These are phyloP conservation scores for Medicago truncatula DNA, from an alignment of 306 rosid genomes.

Conservation along the genomic window DNA sequence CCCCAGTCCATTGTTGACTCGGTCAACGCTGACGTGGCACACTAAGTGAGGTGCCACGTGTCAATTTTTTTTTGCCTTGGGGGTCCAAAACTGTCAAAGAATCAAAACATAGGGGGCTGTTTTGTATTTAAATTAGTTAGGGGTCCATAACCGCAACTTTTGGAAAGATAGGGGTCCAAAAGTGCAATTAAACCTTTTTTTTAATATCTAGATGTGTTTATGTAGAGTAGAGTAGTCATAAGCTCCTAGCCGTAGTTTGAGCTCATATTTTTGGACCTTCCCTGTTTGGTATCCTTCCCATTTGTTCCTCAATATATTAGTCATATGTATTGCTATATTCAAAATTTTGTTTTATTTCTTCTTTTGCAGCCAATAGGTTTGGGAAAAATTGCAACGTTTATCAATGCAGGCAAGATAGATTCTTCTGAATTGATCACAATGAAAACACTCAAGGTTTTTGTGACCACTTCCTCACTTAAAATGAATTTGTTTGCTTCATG, in stretches of 20 bases:
- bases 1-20: too few relatives aligned
- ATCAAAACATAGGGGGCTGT: too few relatives aligned
- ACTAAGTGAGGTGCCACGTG: too few relatives aligned
- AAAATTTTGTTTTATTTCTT: conserved; percentile 22
- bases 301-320: not conserved
- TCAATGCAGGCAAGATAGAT: conserved; percentile 89
- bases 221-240: conserved; percentile 13
- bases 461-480: conserved; percentile 31
- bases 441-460: conserved; percentile 91
- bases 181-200: too few relatives aligned
- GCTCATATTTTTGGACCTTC: conserved; percentile 17
- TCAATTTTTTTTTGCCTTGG: too few relatives aligned
- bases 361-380: conserved; percentile 83
- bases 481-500: conserved; percentile 41
- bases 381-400: conserved; percentile 83
- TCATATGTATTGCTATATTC: not conserved
- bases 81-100: too few relatives aligned
- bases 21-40: too few relatives aligned
- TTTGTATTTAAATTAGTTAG: too few relatives aligned
- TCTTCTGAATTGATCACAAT: conserved; percentile 89
- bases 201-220: conserved; percentile 11
- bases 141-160: too few relatives aligned
- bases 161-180: too few relatives aligned
- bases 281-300: conserved; percentile 1
- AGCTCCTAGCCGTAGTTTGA: conserved; percentile 5